Percentiles rank a stretch among this genome's conserved stretches.
These are phyloP conservation scores for Meira nashicola DNA, from an alignment of 1,284 basidiomycete species.

Conservation along the genomic window DNA sequence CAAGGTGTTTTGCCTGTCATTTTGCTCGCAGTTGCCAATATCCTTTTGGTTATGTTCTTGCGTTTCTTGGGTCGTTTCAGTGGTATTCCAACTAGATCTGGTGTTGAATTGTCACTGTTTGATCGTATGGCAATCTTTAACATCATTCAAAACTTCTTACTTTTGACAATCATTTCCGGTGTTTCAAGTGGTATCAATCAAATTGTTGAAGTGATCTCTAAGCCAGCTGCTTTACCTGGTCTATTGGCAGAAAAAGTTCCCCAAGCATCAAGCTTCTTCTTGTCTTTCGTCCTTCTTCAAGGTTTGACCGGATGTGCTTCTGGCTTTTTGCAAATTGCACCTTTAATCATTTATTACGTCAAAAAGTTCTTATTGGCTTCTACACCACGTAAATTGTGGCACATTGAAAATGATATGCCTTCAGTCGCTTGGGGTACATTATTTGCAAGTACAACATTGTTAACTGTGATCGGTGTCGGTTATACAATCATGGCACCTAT, in stretches of 20 bases:
- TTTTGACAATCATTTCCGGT: constrained; percentile 44
- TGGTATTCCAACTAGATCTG: constrained; percentile 73
- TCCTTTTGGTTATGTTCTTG: constrained; percentile 81
- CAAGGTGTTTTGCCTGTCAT: constrained; percentile 70
- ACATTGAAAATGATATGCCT: constrained; percentile 67
- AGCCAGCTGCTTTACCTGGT: constrained; percentile 33
- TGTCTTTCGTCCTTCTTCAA: constrained; percentile 65
- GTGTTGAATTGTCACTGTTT: constrained; percentile 85
- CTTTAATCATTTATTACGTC: constrained; percentile 75
- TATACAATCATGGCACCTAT: constrained; percentile 91
- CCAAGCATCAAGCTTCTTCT: constrained; percentile 83
- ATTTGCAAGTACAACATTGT: constrained; percentile 48
- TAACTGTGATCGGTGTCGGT: constrained; percentile 43
- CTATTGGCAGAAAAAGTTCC: constrained; percentile 64
- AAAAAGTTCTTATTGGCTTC: constrained; percentile 77
- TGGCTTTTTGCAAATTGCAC: constrained; percentile 72
- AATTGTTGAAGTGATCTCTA: constrained; percentile 25
- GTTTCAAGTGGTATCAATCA: constrained; percentile 27
- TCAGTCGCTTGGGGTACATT: constrained; percentile 77
- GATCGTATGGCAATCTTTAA: constrained; percentile 84
- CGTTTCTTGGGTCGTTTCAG: constrained; percentile 71
- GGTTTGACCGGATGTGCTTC: constrained; percentile 60
- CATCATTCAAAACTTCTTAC: constrained; percentile 56
- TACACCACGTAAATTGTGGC: constrained; percentile 78
- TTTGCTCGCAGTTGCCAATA: constrained; percentile 79